Percentiles rank a stretch among this genome's conserved stretches.
Conservation (phyloP, 805 yeast species). For the Nakazawaea laoshanensis region DNA sequence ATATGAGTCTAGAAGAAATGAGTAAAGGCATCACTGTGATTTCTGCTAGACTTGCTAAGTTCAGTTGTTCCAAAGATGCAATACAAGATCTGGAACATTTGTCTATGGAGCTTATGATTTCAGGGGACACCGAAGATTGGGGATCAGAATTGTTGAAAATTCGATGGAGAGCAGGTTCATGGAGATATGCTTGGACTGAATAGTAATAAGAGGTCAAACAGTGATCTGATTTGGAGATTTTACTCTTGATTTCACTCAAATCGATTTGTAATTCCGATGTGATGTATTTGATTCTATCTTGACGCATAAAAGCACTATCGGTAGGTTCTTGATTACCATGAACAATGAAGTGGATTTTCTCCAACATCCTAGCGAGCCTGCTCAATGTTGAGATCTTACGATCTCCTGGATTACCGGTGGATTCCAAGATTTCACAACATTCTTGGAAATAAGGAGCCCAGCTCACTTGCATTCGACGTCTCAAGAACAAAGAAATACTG, state of each 20-base stretch:
- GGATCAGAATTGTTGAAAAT: slow-evolving; percentile 10
- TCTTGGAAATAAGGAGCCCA: slow-evolving; percentile 63
- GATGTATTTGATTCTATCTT: slow-evolving; percentile 26
- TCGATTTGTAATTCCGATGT: slow-evolving; percentile 41
- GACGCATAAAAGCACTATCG: slow-evolving; percentile 23
- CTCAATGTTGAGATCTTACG: slow-evolving; percentile 47
- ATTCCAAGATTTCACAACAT: slow-evolving; percentile 43
- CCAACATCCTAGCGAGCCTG: slow-evolving; percentile 51
- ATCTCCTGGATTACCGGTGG: slow-evolving; percentile 22
- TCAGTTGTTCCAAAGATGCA: slow-evolving; percentile 39
- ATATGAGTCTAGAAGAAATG: slow-evolving; percentile 48
- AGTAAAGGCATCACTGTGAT: slow-evolving; percentile 50
- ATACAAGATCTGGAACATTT: slow-evolving; percentile 48
- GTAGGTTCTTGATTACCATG: slow-evolving; percentile 35
- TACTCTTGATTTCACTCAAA: slow-evolving; percentile 29
- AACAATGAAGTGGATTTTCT: slow-evolving; percentile 36
- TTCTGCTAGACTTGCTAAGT: slow-evolving; percentile 32
- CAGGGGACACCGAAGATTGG: slow-evolving; percentile 13
- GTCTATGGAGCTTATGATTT: slow-evolving; percentile 33
- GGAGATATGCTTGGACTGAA: slow-evolving; percentile 59
- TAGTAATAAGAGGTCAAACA: slow-evolving; percentile 42
- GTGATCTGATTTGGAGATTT: slow-evolving; percentile 30
- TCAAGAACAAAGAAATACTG: slow-evolving; percentile 53
- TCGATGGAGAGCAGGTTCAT: slow-evolving; percentile 40
- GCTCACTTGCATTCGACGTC: slow-evolving; percentile 52